These are phyloP conservation scores for Cyclanthera cordifolia DNA, from an alignment of 306 rosid species.

Conservation along the genomic window DNA sequence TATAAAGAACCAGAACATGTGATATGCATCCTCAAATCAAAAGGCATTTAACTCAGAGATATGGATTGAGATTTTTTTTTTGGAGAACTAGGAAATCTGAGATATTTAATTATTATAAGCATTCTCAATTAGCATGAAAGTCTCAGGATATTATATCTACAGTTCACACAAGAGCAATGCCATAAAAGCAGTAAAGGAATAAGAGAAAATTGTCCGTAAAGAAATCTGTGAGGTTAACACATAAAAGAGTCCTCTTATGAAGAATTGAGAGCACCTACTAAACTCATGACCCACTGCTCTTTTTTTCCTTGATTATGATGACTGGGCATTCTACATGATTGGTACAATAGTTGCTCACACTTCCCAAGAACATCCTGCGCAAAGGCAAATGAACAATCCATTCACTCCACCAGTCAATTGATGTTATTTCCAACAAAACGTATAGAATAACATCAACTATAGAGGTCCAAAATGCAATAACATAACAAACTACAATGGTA, in stretches of 20 bases:
- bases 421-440: background rate
- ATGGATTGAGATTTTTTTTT: background rate
- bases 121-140: background rate
- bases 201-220: background rate
- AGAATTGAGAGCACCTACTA: constrained; percentile 24
- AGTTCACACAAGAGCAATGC: background rate
- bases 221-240: background rate
- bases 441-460: background rate
- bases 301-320: constrained; percentile 47
- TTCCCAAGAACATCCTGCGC: constrained; percentile 85
- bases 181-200: background rate
- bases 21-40: background rate
- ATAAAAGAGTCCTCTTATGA: background rate
- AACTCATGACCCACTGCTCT: constrained; percentile 18
- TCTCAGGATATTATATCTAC: background rate
- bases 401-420: background rate
- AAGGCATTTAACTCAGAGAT: background rate
- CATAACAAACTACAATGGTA: background rate
- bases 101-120: background rate
- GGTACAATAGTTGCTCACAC: constrained; percentile 80
- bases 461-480: background rate
- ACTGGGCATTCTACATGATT: constrained; percentile 67
- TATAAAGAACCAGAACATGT: background rate
- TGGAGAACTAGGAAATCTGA: too few species aligned
- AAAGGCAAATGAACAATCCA: background rate